phyloP scores from a whole-genome alignment of 495 filamentous ascomycete species.

The Pyrenopolyporus hunteri region DNA sequence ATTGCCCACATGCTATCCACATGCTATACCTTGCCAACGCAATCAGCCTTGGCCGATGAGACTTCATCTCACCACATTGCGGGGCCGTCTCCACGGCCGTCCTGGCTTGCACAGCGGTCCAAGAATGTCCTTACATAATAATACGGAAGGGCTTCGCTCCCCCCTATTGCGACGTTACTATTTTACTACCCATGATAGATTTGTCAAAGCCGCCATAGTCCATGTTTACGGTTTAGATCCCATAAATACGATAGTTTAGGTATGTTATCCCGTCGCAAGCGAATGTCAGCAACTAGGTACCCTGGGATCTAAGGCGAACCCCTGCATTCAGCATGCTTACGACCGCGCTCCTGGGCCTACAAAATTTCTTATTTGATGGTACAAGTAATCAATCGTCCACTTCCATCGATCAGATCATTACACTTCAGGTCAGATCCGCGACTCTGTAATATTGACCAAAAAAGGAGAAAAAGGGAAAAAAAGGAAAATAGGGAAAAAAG shows the following conservation, averaged over 20 bases:
- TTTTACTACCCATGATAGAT: conserved; percentile 1
- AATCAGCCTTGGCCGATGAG: conserved; percentile 25
- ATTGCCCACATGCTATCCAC: conserved; percentile 21
- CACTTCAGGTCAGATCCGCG: neutral
- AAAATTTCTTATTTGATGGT: conserved; percentile 15
- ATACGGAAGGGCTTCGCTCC: neutral
- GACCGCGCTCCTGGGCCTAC: neutral
- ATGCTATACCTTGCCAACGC: neutral
- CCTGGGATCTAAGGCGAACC: conserved; percentile 9
- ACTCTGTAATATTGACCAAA: neutral
- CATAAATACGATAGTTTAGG: conserved; percentile 15
- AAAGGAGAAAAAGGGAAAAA: conserved; percentile 15
- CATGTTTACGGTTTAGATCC: neutral
- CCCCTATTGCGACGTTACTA: conserved; percentile 6
- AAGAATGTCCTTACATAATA: conserved; percentile 5
- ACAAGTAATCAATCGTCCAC: conserved; percentile 9
- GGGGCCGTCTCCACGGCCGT: conserved; percentile 6
- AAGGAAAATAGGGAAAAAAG: neutral
- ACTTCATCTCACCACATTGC: conserved; percentile 37
- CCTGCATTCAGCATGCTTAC: conserved; percentile 29
- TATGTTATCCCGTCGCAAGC: conserved; percentile 4
- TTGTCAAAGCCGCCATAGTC: neutral
- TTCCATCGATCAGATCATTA: conserved; percentile 15
- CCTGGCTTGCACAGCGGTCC: neutral
- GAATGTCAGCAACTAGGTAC: conserved; percentile 1